Evolutionary conservation across 83 land plant genomes (phyloP), one percentile per base, ranked within the genome.

Genomic region (Isoetes engelmannii): DNA sequence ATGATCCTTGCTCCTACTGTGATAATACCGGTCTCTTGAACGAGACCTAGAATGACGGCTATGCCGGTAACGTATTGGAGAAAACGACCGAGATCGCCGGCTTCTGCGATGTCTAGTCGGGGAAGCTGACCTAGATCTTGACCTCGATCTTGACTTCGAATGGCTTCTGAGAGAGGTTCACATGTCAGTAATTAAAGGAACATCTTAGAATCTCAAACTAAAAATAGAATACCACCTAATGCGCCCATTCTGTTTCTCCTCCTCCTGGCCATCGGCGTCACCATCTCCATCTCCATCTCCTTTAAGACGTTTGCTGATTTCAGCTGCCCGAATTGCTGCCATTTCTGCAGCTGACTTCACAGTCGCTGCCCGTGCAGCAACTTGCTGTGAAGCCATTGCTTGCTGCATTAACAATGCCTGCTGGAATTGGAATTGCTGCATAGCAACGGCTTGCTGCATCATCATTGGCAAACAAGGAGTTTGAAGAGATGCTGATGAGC

Each of bases 381-480:
- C 99, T 76, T 88, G 90, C 75, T 94, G 99, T 15, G 93, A 80
- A 44, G 85, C 89, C 82, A 90, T 47, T 37, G 90, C 74, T 69
- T 94, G 99, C 63, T 94, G 99, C 93, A 90, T 90, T 10, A 88
- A 56, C 62, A 94, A 63, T 45, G 99, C 97, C 80, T 94, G 97
- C 75, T 94, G 96, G 68, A 94, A 94, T 55, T 94, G 96, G 82
- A 91, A 84, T 69, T 94, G 99, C 71, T 94, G 99, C 85, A 88
- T 83, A 7, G 85, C 93, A 74, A 94, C 96, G 51, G 99, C 97
- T 79, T 94, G 99, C 72, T 92, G 95, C 98, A 92, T 92, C 85
- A 87, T 73, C 83, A 87, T 58, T 21, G 97, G 95, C 57, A 89
- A 68, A 63, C 84, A 77, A 65, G 84, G 57, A 17, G 81, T 60